Percentiles rank a stretch among this genome's conserved stretches.
Conservation (phyloP, 2,329 filamentous ascomycete species). For the Talaromyces sp. region DNA sequence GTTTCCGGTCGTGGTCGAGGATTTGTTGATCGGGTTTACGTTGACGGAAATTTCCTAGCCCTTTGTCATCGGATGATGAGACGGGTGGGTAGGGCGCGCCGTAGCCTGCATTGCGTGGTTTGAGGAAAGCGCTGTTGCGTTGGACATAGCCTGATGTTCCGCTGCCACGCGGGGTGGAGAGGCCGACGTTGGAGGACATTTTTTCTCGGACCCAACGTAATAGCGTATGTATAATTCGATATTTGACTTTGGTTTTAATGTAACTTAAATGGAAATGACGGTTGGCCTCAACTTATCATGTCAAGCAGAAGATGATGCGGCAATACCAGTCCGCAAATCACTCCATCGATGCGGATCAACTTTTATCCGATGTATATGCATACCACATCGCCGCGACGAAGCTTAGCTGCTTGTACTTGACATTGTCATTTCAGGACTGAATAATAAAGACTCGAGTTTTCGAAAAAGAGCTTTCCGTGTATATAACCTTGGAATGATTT, state of each 20-base stretch:
- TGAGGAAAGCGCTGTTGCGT: constrained; percentile 85
- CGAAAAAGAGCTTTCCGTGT: too few species aligned
- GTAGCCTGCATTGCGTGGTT: constrained; percentile 67
- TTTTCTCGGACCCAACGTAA: background rate
- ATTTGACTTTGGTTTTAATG: too few species aligned
- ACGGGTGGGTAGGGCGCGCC: constrained; percentile 66
- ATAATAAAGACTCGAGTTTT: background rate
- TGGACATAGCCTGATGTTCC: constrained; percentile 98
- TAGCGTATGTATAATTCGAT: too few species aligned
- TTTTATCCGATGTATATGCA: background rate
- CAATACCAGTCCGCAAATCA: background rate
- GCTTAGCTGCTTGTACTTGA: background rate
- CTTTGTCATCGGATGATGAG: constrained; percentile 19
- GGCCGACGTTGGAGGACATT: constrained; percentile 97
- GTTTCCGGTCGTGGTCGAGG: constrained; percentile 86
- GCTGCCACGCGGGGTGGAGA: constrained; percentile 87
- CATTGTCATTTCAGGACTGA: background rate
- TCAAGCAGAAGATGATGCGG: background rate
- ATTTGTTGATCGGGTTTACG: constrained; percentile 89
- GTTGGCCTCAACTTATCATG: background rate
- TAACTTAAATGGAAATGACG: background rate
- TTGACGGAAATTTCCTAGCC: constrained; percentile 55
- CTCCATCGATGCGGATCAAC: background rate
- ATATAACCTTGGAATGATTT: background rate
- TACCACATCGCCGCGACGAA: too few species aligned